Evolutionary conservation across 805 yeast genomes (phyloP).

Genomic region (Ogataea nonfermentans): DNA sequence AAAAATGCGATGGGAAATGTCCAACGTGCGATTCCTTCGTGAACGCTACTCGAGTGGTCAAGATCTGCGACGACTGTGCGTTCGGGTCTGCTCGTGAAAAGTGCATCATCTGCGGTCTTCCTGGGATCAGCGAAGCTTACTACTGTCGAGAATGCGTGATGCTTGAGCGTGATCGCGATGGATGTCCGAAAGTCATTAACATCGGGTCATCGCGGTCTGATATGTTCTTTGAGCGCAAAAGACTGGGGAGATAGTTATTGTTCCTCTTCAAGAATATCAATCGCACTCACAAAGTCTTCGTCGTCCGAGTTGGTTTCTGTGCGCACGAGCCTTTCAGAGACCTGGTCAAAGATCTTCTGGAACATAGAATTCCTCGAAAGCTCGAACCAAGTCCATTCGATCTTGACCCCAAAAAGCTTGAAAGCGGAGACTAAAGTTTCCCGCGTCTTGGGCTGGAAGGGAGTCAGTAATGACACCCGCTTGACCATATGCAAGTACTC

Average conservation of each 20-base stretch:
- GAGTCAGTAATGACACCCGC: conserved; percentile 49
- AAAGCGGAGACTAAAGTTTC: conserved; percentile 46
- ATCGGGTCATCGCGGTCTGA: conserved; percentile 77
- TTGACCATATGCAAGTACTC: conserved; percentile 35
- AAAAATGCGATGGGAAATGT: conserved; percentile 87
- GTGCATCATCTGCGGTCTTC: conserved; percentile 71
- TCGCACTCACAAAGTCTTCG: conserved; percentile 22
- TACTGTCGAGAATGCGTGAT: conserved; percentile 85
- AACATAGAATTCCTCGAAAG: conserved; percentile 38
- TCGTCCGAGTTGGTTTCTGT: conserved; percentile 11
- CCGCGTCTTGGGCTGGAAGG: conserved; percentile 52
- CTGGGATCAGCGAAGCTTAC: conserved; percentile 66
- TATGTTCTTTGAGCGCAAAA: conserved; percentile 56
- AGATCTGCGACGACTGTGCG: conserved; percentile 84
- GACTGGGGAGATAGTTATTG: conserved; percentile 14
- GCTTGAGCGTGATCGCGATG: conserved; percentile 80
- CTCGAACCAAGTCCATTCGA: conserved; percentile 60
- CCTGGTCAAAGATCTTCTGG: conserved; percentile 12
- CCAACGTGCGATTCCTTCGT: conserved; percentile 88
- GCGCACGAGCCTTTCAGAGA: conserved; percentile 1
- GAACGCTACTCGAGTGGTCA: conserved; percentile 61
- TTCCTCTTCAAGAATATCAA: conserved; percentile 13
- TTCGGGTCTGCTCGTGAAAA: conserved; percentile 60
- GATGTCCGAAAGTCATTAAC: conserved; percentile 84
- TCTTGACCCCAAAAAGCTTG: conserved; percentile 46